Evolutionary conservation across 805 yeast species (phyloP).

Genomic region (Priceomyces melissophilus): DNA sequence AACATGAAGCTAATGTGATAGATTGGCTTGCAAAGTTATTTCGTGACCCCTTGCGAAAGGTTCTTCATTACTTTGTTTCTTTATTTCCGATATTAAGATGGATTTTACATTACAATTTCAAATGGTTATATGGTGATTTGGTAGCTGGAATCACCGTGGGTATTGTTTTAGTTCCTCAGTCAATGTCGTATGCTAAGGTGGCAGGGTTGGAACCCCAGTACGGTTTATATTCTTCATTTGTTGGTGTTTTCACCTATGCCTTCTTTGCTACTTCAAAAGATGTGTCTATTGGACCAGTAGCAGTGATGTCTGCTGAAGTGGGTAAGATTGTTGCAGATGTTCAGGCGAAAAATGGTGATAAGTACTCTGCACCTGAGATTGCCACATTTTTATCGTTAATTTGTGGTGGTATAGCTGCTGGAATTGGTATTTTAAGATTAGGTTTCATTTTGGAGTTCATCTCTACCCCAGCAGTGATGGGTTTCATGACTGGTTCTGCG

Average conservation of each 20-base stretch:
- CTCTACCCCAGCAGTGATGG: constrained; percentile 88
- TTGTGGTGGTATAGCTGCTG: constrained; percentile 83
- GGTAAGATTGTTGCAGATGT: constrained; percentile 73
- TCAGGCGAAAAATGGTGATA: constrained; percentile 35
- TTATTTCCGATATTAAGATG: constrained; percentile 80
- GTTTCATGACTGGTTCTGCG: constrained; percentile 95
- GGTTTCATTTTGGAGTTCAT: constrained; percentile 89
- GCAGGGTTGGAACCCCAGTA: constrained; percentile 80
- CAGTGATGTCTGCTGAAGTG: constrained; percentile 88
- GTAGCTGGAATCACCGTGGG: constrained; percentile 95
- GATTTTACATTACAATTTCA: constrained; percentile 77
- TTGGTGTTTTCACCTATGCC: constrained; percentile 85
- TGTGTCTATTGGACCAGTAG: constrained; percentile 95
- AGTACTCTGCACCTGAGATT: constrained; percentile 60
- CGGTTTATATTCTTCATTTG: constrained; percentile 87
- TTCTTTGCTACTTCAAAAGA: constrained; percentile 94
- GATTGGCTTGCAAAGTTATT: constrained; percentile 28
- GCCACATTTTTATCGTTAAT: constrained; percentile 78
- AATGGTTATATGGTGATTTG: constrained; percentile 79
- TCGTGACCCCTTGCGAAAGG: constrained; percentile 36
- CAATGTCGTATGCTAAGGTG: constrained; percentile 90
- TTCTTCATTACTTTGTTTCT: constrained; percentile 51
- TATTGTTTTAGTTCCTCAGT: constrained; percentile 87
- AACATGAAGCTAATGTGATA: constrained; percentile 29
- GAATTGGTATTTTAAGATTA: constrained; percentile 74